Evolutionary conservation across 257 asterid genomes (phyloP).

Genomic region (Catharanthus roseus): DNA sequence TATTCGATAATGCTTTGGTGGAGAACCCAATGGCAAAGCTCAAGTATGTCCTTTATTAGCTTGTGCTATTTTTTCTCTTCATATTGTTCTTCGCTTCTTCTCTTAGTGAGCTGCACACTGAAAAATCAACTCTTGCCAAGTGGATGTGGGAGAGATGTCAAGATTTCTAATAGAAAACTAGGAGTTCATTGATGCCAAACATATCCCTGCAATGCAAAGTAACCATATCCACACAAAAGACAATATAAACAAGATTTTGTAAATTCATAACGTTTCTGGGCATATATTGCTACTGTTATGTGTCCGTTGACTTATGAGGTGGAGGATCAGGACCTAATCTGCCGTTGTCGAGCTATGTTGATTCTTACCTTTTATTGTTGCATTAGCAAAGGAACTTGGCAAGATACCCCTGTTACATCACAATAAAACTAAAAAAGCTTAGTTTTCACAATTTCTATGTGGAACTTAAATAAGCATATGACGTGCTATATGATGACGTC

Average conservation of each 20-base stretch:
- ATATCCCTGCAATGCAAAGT: not conserved
- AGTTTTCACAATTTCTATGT: too few relatives aligned
- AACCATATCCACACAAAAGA: not conserved
- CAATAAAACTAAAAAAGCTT: too few relatives aligned
- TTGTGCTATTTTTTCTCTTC: slow-evolving; percentile 4
- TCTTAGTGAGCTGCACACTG: not conserved
- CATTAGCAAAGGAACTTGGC: not conserved
- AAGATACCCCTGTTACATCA: too few relatives aligned
- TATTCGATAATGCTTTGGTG: slow-evolving; percentile 99
- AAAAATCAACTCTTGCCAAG: not conserved
- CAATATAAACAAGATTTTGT: not conserved
- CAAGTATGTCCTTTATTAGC: slow-evolving; percentile 58
- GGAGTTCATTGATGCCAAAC: not conserved
- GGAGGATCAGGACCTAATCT: not conserved
- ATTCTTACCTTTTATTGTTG: not conserved
- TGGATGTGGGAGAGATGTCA: not conserved
- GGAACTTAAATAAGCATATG: too few relatives aligned
- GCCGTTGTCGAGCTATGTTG: not conserved
- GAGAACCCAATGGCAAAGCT: slow-evolving; percentile 99
- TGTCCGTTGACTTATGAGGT: not conserved
- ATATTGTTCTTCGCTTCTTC: not conserved
- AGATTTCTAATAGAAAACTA: not conserved
- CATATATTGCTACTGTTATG: not conserved
- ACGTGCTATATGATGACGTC: too few relatives aligned
- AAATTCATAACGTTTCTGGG: not conserved